These are phyloP conservation scores for Diaporthe amygdali DNA, from an alignment of 2,329 filamentous ascomycete species.

Conservation along the genomic window DNA sequence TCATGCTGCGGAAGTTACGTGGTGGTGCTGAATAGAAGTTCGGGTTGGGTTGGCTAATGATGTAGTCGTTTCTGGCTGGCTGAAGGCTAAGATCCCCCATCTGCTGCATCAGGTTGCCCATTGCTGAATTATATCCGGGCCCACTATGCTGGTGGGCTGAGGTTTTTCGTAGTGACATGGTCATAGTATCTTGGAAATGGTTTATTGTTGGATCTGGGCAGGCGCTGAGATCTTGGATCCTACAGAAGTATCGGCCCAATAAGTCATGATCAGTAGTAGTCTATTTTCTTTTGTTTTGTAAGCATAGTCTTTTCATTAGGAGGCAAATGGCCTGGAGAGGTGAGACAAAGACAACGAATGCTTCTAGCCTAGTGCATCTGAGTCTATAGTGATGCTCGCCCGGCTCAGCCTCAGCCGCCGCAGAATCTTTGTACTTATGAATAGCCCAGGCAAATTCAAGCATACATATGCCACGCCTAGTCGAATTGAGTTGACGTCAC, in stretches of 20 bases:
- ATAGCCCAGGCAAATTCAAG: background rate
- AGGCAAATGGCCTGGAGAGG: background rate
- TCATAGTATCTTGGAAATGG: background rate
- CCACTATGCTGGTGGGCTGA: background rate
- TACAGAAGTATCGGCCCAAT: background rate
- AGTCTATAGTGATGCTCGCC: background rate
- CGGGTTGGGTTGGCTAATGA: background rate
- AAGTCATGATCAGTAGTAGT: background rate
- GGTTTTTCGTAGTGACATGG: background rate
- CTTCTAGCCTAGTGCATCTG: conserved; percentile 17
- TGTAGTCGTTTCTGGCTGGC: background rate
- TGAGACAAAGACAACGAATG: conserved; percentile 18
- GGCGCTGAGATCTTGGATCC: background rate
- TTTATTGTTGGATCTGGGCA: background rate
- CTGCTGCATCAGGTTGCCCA: background rate
- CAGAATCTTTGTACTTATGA: background rate
- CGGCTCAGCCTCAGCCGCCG: background rate
- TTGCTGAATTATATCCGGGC: background rate
- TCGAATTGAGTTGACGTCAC: background rate
- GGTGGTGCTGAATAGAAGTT: background rate
- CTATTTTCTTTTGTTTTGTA: conserved; percentile 18
- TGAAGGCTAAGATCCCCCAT: background rate
- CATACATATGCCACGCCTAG: background rate
- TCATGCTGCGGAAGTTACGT: conserved; percentile 15
- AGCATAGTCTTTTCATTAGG: conserved; percentile 9